Evolutionary conservation across 176 grass and related monocot genomes (phyloP), one percentile per base, ranked within the genome.

Genomic region (Miscanthus lutarioriparius): DNA sequence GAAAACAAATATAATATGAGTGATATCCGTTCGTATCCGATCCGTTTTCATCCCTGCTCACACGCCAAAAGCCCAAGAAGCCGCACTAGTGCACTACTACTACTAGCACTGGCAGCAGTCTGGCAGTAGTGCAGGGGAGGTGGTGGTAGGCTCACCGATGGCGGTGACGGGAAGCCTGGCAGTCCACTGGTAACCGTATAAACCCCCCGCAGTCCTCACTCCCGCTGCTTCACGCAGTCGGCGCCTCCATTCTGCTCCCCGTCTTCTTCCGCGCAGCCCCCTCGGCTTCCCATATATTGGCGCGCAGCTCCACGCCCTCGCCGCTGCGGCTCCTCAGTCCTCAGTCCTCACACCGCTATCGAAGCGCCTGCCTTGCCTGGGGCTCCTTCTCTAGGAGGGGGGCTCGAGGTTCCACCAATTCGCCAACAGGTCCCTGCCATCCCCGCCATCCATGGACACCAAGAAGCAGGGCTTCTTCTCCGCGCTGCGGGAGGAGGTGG

Each of bases 401-500:
- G 59, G n/a, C 83, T 35, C 11, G n/a, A 1, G 36, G 25, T 40
- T 76, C 32, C 58, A 8, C 6, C 0, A 19, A 83, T 79, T 92
- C 38, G 8, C 90, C 22, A 68, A 7, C 45, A 82, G 74, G 49
- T 71, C 83, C 74, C 17, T 72, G 28, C 43, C 13, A 22, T 30
- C 38, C 3, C 39, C 49, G 0, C 49, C 58, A 68, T 3, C 83
- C 83, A 96, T 96, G 94, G 94, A 93, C 80, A 9, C 70, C 70
- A 96, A 76, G 82, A 96, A 89, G 91, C 91, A 93, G 83, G 91
- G 90, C 80, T 92, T 93, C 88, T 95, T 95, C 76, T 89, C 93
- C 41, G 88, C 91, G 70, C 80, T 89, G 67, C 87, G 88, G 80
- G 87, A 92, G 64, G 92, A 92, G 90, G 87, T 94, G 39, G 67